A percentile compares a stretch with the other conserved stretches of the same genome.
Evolutionary conservation across 1,284 basidiomycete genomes (phyloP).

Genomic region (Melampsora americana): DNA sequence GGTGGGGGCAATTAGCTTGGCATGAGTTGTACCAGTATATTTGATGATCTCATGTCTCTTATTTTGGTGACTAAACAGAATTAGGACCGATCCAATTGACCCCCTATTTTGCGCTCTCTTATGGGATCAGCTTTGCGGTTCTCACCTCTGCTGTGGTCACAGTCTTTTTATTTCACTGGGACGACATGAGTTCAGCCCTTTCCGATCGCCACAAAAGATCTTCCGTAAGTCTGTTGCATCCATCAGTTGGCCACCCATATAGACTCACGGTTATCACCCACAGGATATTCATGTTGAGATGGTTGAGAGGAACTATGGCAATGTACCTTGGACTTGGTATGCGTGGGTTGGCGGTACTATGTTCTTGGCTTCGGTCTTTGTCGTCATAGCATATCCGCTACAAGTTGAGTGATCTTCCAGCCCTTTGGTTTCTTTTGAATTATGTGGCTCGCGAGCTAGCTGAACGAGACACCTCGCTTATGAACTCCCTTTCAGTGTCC

Average conservation of each 20-base stretch:
- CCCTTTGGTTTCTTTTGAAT: background rate
- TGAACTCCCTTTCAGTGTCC: slow-evolving; percentile 22
- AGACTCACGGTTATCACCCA: background rate
- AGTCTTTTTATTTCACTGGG: slow-evolving; percentile 41
- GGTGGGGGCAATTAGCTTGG: background rate
- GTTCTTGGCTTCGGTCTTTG: slow-evolving; percentile 22
- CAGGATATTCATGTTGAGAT: slow-evolving; percentile 25
- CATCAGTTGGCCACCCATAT: background rate
- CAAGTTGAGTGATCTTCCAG: slow-evolving; percentile 23
- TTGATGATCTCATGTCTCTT: background rate
- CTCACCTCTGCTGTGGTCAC: slow-evolving; percentile 37
- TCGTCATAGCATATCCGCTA: slow-evolving; percentile 32
- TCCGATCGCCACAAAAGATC: slow-evolving; percentile 18
- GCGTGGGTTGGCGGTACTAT: slow-evolving; percentile 11
- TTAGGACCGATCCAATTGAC: slow-evolving; percentile 41
- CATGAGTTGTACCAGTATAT: background rate
- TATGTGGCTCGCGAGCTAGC: background rate
- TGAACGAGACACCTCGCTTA: background rate
- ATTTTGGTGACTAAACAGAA: background rate
- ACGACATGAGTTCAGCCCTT: slow-evolving; percentile 28
- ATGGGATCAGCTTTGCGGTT: slow-evolving; percentile 41
- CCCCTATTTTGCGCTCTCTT: slow-evolving; percentile 38
- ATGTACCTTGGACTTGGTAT: slow-evolving; percentile 24
- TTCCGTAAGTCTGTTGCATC: slow-evolving; percentile 6
- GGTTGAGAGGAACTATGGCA: slow-evolving; percentile 24